These are phyloP conservation scores for Diversispora epigaea DNA, from an alignment of 192 early-diverging fungal species.

Conservation along the genomic window DNA sequence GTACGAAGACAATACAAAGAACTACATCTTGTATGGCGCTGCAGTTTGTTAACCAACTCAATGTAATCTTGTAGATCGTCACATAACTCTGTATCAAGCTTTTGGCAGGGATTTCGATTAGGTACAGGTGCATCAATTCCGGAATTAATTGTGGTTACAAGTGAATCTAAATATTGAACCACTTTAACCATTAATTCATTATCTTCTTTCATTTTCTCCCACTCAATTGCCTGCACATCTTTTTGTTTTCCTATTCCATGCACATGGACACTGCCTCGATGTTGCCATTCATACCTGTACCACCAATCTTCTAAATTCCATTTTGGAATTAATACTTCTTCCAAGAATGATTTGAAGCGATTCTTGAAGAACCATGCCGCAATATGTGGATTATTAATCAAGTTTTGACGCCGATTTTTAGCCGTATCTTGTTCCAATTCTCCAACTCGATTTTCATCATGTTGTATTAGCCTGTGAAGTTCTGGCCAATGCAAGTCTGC, in stretches of 20 bases:
- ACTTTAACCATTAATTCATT: background rate
- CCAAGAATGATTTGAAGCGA: background rate
- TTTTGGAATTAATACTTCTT: no score
- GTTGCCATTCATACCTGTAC: background rate
- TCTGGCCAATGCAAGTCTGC: no score
- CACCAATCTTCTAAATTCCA: background rate
- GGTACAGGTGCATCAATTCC: background rate
- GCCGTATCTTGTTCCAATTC: no score
- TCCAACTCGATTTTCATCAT: no score
- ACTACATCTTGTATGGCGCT: no score
- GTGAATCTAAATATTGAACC: background rate
- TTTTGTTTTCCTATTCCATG: background rate
- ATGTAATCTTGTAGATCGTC: background rate
- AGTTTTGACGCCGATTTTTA: background rate
- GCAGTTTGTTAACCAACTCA: background rate
- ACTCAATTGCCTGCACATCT: background rate
- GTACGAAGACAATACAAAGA: background rate
- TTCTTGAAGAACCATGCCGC: slow-evolving; percentile 1
- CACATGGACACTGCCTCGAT: background rate
- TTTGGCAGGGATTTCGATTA: background rate
- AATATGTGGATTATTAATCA: slow-evolving; percentile 1
- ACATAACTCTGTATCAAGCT: background rate
- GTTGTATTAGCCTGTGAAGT: no score
- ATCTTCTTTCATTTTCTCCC: slow-evolving; percentile 9
- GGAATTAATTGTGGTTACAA: slow-evolving; percentile 9